phyloP scores from a whole-genome alignment of 495 filamentous ascomycete species.

The Pseudoneurospora amorphoporcata region DNA sequence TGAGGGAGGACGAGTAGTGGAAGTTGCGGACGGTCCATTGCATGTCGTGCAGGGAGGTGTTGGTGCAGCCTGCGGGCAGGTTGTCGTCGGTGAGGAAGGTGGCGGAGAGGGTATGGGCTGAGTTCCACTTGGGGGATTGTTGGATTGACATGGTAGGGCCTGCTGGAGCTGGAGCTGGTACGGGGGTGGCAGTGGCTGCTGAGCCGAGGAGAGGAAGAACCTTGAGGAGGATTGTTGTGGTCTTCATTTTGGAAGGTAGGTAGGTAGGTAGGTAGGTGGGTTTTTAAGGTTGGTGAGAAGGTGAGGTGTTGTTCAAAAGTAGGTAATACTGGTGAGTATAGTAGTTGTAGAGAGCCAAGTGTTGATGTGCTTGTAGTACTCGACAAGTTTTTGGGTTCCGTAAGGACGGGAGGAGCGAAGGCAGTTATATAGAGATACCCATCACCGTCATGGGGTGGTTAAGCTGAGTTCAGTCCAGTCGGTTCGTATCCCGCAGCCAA shows the following conservation, averaged over 20 bases:
- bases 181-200: background rate
- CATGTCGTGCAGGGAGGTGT: background rate
- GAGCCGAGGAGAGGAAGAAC: background rate
- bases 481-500: background rate
- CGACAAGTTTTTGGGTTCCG: background rate
- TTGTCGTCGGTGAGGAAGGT: background rate
- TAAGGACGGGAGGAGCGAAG: background rate
- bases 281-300: background rate
- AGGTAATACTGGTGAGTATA: background rate
- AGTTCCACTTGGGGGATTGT: background rate
- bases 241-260: background rate
- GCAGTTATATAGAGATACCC: background rate
- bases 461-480: too few relatives aligned
- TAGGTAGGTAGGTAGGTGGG: background rate
- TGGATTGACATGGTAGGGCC: background rate
- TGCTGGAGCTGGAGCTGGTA: background rate
- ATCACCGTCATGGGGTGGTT: too few relatives aligned
- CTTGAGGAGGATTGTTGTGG: background rate
- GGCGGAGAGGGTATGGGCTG: background rate
- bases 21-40: conserved; percentile 7
- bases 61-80: background rate
- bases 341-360: background rate
- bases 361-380: background rate
- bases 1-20: conserved; percentile 4
- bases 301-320: background rate